Percentiles rank a stretch among this genome's conserved stretches.
Evolutionary conservation across 768 basidiomycete genomes (phyloP).

Genomic region (Boletellus sp.): DNA sequence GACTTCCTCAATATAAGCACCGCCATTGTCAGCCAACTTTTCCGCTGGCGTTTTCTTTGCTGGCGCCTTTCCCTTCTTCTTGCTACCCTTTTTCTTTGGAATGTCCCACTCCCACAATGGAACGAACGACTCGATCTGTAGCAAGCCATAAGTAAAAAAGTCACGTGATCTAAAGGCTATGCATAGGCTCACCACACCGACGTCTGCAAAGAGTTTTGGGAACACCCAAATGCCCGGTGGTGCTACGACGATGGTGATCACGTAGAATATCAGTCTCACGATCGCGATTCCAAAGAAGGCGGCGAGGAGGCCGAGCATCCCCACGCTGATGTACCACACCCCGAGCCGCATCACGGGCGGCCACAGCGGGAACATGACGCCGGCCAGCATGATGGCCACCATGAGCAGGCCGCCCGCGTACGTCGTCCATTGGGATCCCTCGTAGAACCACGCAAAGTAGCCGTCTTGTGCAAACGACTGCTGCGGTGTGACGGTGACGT

Average conservation of each 20-base stretch:
- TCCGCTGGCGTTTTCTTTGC: slow-evolving; percentile 32
- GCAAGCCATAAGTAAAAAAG: background rate
- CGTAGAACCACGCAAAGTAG: slow-evolving; percentile 97
- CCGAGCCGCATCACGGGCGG: slow-evolving; percentile 88
- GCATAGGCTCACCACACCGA: slow-evolving; percentile 81
- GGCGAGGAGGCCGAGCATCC: slow-evolving; percentile 81
- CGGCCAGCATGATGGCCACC: slow-evolving; percentile 91
- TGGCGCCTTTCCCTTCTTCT: slow-evolving; percentile 52
- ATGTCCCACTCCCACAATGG: slow-evolving; percentile 97
- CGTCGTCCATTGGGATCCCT: slow-evolving; percentile 89
- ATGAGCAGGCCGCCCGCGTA: slow-evolving; percentile 87
- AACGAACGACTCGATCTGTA: slow-evolving; percentile 95
- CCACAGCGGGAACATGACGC: slow-evolving; percentile 99
- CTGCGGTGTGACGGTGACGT: slow-evolving; percentile 65
- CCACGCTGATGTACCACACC: slow-evolving; percentile 93
- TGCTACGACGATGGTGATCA: slow-evolving; percentile 82
- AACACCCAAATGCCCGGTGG: slow-evolving; percentile 98
- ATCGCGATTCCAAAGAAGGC: slow-evolving; percentile 90
- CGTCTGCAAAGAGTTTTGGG: slow-evolving; percentile 95
- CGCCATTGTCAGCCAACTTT: slow-evolving; percentile 40
- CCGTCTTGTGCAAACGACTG: slow-evolving; percentile 74
- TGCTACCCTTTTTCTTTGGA: slow-evolving; percentile 63
- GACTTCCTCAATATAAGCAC: slow-evolving; percentile 39
- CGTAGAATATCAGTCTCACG: slow-evolving; percentile 88
- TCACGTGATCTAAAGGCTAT: background rate